Evolutionary conservation across 768 basidiomycete species (phyloP), one percentile per base, ranked within the genome.

Genomic region (Macrolepiota albuminosa): DNA sequence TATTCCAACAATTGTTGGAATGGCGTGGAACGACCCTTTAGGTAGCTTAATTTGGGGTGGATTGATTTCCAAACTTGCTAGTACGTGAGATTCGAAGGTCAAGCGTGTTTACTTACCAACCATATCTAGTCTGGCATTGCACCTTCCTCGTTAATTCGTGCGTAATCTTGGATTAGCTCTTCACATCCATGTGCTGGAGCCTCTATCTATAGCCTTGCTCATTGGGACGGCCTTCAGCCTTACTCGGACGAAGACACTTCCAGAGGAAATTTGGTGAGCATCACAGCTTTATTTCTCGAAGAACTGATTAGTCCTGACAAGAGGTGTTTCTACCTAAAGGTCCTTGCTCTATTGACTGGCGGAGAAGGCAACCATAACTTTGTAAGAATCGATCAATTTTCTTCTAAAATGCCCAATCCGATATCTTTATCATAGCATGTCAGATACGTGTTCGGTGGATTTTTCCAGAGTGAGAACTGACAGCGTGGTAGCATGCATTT

Each of bases 181-280:
- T 40, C 37, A 21, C 33, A 9, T 31, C 18, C 5, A 9, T 42
- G 9, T n/a, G 4, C 2, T 54, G 18, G 1, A 39, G 43, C 31
- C 49, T 37, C 14, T 16, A 56, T 43, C 6, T 29, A 2, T 46
- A 88, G 87, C 1, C 71, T 93, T 6, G 89, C 91, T 4, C 91
- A 93, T 61, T 91, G 87, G 87, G 81, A 89, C 16, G 91, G 91
- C 9, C 67, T 91, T 21, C 90, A 92, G 64, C 88, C 86, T 0
- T 92, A 90, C 67, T 85, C 88, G 3, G 88, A 90, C 64, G 91
- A 92, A 64, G 82, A 92, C 64, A 88, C 88, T 3, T 91, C 91
- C 1, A 73, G 84, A 66, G 87, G 89, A 13, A 91, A 86, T 67
- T 68, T 89, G 34, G 89, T 91, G 10, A 10, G 29, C 5, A n/a